Percentiles rank a stretch among this genome's conserved stretches.
Conservation (phyloP, 1,284 basidiomycete species). For the Ustilago curta region DNA sequence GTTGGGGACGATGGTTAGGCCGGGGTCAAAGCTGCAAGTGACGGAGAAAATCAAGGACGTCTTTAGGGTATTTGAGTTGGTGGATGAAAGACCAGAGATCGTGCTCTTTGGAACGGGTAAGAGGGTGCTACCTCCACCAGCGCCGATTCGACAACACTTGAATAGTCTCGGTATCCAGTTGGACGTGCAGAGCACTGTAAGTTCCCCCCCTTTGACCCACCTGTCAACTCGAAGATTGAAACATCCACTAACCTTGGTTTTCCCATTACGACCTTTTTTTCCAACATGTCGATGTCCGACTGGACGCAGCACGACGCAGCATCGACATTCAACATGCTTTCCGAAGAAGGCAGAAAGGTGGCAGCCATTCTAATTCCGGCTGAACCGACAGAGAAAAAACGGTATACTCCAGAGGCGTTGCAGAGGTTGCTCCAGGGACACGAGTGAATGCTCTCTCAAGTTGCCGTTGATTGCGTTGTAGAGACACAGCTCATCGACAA, state of each 20-base stretch:
- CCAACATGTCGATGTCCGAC: too few species aligned
- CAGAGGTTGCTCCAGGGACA: conserved; percentile 22
- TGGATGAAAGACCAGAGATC: conserved; percentile 77
- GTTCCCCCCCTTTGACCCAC: conserved; percentile 61
- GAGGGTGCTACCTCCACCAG: conserved; percentile 79
- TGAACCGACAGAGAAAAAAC: conserved; percentile 12
- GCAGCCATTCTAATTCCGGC: conserved; percentile 85
- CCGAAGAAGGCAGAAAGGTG: conserved; percentile 90
- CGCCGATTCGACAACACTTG: conserved; percentile 77
- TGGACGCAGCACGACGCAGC: conserved; percentile 94
- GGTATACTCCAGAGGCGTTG: conserved; percentile 30
- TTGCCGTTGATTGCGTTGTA: too few species aligned
- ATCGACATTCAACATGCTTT: conserved; percentile 90
- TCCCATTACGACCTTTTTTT: neutral
- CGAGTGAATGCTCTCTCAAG: too few species aligned
- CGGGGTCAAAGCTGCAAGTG: conserved; percentile 26
- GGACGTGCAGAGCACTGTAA: conserved; percentile 92
- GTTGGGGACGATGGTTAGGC: conserved; percentile 73
- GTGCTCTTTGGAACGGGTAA: conserved; percentile 88
- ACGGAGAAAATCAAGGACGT: conserved; percentile 30
- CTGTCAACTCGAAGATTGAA: neutral
- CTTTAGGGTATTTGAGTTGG: conserved; percentile 50
- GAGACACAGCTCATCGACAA: too few species aligned
- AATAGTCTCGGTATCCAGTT: conserved; percentile 85
- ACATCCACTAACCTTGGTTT: neutral